Evolutionary conservation across 2,329 filamentous ascomycete species (phyloP).

Genomic region (Colletotrichum trifolii): DNA sequence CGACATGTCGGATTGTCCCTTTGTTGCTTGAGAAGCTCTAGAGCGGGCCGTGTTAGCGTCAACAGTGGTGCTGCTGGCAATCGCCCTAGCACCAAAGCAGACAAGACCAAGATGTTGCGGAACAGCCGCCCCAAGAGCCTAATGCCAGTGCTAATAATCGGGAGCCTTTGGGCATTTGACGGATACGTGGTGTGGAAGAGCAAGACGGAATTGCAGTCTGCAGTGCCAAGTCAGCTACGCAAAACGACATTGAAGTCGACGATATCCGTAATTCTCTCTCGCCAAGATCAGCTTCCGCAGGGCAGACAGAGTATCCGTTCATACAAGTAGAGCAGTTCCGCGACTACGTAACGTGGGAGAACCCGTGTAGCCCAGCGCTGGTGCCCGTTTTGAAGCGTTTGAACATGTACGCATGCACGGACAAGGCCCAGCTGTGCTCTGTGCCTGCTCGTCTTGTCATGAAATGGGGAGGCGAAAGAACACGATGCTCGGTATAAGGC

Average conservation of each 20-base stretch:
- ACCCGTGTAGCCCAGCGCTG: too few species aligned
- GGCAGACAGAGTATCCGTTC: too few species aligned
- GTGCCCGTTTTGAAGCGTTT: not conserved
- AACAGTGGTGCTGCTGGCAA: conserved; percentile 28
- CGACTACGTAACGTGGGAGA: conserved; percentile 4
- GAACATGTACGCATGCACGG: conserved; percentile 17
- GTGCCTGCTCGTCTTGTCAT: not conserved
- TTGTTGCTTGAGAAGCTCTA: not conserved
- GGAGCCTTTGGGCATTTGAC: too few species aligned
- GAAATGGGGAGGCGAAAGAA: not conserved
- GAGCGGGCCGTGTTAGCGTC: conserved; percentile 27
- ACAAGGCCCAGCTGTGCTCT: conserved; percentile 14
- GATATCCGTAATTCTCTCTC: too few species aligned
- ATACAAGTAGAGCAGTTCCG: too few species aligned
- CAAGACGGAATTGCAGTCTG: too few species aligned
- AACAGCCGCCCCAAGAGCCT: conserved; percentile 35
- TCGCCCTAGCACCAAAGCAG: conserved; percentile 30
- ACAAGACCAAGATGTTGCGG: conserved; percentile 26
- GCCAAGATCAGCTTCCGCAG: too few species aligned
- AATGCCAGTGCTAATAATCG: conserved; percentile 13
- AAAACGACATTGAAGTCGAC: too few species aligned
- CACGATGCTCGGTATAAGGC: conserved; percentile 9
- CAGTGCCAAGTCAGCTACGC: too few species aligned
- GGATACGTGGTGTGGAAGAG: too few species aligned
- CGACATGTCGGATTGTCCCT: conserved; percentile 28